These are phyloP conservation scores for Acacia acuminata DNA, from an alignment of 306 rosid species.

Conservation along the genomic window DNA sequence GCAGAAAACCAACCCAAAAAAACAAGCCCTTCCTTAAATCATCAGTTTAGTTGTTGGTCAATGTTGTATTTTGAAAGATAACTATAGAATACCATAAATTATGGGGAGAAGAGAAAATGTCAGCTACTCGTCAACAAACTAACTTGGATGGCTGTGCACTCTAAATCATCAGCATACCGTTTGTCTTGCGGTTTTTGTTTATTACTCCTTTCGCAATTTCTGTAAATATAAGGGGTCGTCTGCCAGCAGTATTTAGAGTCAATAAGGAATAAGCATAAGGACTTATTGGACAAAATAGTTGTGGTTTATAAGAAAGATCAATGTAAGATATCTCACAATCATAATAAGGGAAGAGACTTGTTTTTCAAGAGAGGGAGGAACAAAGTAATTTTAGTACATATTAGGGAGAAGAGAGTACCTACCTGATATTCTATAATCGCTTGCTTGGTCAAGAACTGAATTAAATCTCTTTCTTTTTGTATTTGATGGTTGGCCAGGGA, in stretches of 20 bases:
- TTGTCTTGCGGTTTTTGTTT: not conserved
- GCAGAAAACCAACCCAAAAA: not conserved
- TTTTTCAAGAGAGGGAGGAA: not conserved
- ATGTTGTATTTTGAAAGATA: not conserved
- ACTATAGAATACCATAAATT: not conserved
- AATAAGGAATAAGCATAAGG: not conserved
- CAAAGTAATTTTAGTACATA: not conserved
- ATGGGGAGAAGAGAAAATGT: not conserved
- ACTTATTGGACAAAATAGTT: not conserved
- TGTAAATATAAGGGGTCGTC: not conserved
- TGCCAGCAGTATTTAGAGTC: not conserved
- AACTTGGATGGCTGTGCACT: not conserved
- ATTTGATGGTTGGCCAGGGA: constrained; percentile 42
- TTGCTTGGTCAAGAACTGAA: constrained; percentile 17
- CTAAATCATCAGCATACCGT: not conserved
- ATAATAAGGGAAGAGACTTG: not conserved
- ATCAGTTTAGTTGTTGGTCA: not conserved
- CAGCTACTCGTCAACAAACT: too few species aligned
- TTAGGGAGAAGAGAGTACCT: not conserved
- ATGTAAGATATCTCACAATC: not conserved
- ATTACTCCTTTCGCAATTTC: not conserved
- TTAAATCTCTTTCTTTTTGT: constrained; percentile 26
- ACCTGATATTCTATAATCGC: not conserved
- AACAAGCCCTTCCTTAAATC: not conserved
- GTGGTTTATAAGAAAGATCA: not conserved